Evolutionary conservation across 352 stramenopile species (phyloP).

Genomic region (Pythium biforme): DNA sequence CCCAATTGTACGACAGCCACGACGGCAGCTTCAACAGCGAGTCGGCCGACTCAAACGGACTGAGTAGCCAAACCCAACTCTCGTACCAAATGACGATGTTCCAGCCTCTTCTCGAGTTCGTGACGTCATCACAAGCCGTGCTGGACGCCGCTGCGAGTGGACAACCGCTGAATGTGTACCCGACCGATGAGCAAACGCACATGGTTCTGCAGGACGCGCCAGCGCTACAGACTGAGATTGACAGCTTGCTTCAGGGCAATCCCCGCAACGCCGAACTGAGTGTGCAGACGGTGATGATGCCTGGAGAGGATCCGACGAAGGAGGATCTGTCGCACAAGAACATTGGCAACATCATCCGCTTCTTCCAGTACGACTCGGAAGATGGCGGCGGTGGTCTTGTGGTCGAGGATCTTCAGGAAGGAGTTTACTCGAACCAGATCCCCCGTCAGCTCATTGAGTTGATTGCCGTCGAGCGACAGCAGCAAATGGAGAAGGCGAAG

Average conservation of each 20-base stretch:
- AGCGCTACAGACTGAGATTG: constrained; percentile 62
- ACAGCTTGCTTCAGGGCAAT: constrained; percentile 66
- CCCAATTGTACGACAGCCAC: constrained; percentile 42
- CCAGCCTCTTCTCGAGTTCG: constrained; percentile 81
- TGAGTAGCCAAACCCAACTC: constrained; percentile 28
- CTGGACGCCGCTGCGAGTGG: constrained; percentile 78
- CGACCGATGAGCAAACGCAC: constrained; percentile 77
- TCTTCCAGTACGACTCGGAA: constrained; percentile 88
- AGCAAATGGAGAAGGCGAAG: constrained; percentile 74
- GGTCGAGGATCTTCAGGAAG: constrained; percentile 84
- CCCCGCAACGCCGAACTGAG: constrained; percentile 79
- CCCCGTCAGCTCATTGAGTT: constrained; percentile 79
- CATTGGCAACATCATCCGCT: constrained; percentile 88
- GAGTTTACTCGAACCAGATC: constrained; percentile 73
- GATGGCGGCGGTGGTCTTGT: constrained; percentile 76
- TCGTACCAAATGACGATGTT: constrained; percentile 90
- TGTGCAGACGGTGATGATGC: constrained; percentile 88
- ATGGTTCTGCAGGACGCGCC: constrained; percentile 71
- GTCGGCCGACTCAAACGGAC: constrained; percentile 17
- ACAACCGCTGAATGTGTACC: constrained; percentile 73
- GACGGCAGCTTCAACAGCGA: constrained; percentile 28
- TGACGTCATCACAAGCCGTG: constrained; percentile 82
- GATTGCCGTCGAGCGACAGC: constrained; percentile 72
- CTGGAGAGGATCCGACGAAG: constrained; percentile 62
- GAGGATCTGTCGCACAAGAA: constrained; percentile 84